phyloP scores from a whole-genome alignment of 805 yeast genomes.

The Scheffersomyces lignosus region DNA sequence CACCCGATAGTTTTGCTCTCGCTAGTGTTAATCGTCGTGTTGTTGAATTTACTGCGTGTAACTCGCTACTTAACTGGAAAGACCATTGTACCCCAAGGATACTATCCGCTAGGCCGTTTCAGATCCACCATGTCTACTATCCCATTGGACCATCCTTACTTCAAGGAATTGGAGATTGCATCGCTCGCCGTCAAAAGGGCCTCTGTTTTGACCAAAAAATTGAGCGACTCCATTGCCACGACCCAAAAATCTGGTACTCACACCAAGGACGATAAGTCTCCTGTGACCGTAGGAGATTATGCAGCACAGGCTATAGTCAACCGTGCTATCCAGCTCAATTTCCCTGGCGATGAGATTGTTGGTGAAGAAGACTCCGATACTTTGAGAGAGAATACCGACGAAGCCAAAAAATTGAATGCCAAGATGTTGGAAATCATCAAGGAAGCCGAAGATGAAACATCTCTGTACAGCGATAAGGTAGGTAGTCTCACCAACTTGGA shows the following conservation, averaged over 20 bases:
- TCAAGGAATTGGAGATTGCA: slow-evolving; percentile 75
- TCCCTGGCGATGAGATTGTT: slow-evolving; percentile 83
- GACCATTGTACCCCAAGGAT: no score
- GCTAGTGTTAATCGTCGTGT: no score
- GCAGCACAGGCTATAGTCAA: slow-evolving; percentile 94
- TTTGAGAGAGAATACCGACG: slow-evolving; percentile 44
- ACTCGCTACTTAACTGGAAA: no score
- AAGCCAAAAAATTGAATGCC: slow-evolving; percentile 46
- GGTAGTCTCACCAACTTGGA: slow-evolving; percentile 46
- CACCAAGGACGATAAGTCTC: slow-evolving; percentile 85
- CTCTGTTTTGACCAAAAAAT: slow-evolving; percentile 65
- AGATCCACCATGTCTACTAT: not conserved
- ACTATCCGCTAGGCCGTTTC: no score
- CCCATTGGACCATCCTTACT: slow-evolving; percentile 38
- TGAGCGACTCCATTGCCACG: slow-evolving; percentile 55
- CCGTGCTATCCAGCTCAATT: slow-evolving; percentile 73
- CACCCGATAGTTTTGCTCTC: no score
- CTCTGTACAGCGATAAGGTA: slow-evolving; percentile 25
- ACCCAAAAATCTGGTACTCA: slow-evolving; percentile 54
- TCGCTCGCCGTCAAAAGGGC: slow-evolving; percentile 91
- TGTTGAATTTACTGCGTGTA: no score
- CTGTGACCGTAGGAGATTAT: slow-evolving; percentile 95
- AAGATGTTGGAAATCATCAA: slow-evolving; percentile 61
- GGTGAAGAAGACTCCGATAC: slow-evolving; percentile 91
- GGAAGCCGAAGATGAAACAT: slow-evolving; percentile 50